Evolutionary conservation across 441 rosid genomes (phyloP).

Genomic region (Gossypium schwendimanii): DNA sequence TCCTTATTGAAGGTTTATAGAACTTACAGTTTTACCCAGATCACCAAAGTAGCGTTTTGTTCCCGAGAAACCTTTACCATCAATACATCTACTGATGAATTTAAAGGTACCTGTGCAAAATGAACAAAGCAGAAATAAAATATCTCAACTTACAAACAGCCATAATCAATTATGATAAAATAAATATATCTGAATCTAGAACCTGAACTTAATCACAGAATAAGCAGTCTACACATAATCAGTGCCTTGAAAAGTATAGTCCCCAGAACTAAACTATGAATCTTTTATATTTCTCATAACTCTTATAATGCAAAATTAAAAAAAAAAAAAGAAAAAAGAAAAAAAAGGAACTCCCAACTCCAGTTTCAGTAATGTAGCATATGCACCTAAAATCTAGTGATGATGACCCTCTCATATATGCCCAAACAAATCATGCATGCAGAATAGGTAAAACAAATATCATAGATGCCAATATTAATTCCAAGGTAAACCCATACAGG

Average conservation of each 20-base stretch:
- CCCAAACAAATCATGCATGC: not conserved
- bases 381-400: not conserved
- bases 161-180: not conserved
- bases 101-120: conserved; percentile 70
- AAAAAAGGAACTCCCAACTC: not conserved
- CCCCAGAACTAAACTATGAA: not conserved
- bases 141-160: conserved; percentile 13
- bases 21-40: conserved; percentile 78
- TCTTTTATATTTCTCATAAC: not conserved
- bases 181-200: not conserved
- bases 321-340: not conserved
- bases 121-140: conserved; percentile 18
- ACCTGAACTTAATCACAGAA: not conserved
- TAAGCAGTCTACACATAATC: not conserved
- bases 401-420: not conserved
- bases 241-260: not conserved
- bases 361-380: not conserved
- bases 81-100: conserved; percentile 69
- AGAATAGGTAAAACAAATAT: not conserved
- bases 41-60: conserved; percentile 95
- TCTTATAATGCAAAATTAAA: not conserved
- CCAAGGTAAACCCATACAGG: not conserved
- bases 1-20: conserved; percentile 10
- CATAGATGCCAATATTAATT: conserved; percentile 3
- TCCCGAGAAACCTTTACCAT: conserved; percentile 73